Evolutionary conservation across 2,329 filamentous ascomycete species (phyloP).

Genomic region (Raffaelea arxii): DNA sequence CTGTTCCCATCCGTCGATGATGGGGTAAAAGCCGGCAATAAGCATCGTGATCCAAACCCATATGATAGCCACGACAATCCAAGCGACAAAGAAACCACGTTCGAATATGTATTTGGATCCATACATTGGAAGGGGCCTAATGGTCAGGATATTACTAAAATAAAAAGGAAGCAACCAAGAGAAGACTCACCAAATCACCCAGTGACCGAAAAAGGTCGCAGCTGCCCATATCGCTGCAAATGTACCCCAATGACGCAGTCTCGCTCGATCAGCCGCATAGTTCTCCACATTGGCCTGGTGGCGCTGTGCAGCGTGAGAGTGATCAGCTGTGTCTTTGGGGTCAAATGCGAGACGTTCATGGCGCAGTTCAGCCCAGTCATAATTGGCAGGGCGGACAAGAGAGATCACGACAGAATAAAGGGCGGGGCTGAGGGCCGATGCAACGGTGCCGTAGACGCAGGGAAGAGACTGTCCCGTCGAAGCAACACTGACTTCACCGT

Average conservation of each 20-base stretch:
- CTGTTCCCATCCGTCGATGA: slow-evolving; percentile 34
- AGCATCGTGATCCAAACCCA: slow-evolving; percentile 44
- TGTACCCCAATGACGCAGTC: slow-evolving; percentile 34
- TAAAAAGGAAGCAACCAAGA: background rate
- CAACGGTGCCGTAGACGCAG: slow-evolving; percentile 42
- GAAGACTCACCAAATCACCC: slow-evolving; percentile 35
- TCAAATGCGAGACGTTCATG: slow-evolving; percentile 31
- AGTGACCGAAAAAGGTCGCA: slow-evolving; percentile 41
- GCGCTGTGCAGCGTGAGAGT: slow-evolving; percentile 10
- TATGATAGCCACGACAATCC: slow-evolving; percentile 39
- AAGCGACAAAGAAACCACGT: slow-evolving; percentile 37
- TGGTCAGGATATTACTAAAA: background rate
- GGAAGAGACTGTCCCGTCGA: slow-evolving; percentile 39
- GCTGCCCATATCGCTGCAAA: slow-evolving; percentile 35
- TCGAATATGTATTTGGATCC: slow-evolving; percentile 38
- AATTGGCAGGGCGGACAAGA: slow-evolving; percentile 8
- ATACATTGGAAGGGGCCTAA: slow-evolving; percentile 42
- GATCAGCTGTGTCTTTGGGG: slow-evolving; percentile 10
- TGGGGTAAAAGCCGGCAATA: slow-evolving; percentile 36
- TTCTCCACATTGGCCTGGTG: slow-evolving; percentile 14
- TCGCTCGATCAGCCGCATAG: slow-evolving; percentile 22
- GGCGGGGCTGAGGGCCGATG: slow-evolving; percentile 22
- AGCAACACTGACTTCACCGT: slow-evolving; percentile 35
- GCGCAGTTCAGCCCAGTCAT: slow-evolving; percentile 20
- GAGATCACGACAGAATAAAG: slow-evolving; percentile 10